Conservation (phyloP, 257 asterid genomes). For the Fraxinus pennsylvanica region DNA sequence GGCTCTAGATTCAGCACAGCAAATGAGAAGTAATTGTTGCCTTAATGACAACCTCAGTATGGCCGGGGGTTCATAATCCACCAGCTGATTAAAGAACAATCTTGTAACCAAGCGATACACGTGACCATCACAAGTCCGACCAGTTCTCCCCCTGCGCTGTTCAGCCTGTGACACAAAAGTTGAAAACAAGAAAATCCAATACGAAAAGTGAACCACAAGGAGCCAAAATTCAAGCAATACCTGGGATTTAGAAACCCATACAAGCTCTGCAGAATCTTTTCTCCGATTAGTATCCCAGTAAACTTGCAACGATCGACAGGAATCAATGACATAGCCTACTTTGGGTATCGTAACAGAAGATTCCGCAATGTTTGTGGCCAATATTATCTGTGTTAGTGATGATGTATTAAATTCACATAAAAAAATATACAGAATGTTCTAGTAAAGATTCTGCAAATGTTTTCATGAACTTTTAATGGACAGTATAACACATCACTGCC, state of each 20-base stretch:
- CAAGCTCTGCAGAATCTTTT: conserved; percentile 77
- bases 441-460: conserved; percentile 16
- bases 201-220: conserved; percentile 14
- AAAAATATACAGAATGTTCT: conserved; percentile 11
- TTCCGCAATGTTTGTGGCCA: conserved; percentile 98
- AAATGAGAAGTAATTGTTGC: conserved; percentile 74
- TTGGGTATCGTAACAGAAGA: conserved; percentile 98
- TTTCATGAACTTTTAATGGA: conserved; percentile 20
- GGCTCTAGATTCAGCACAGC: conserved; percentile 88
- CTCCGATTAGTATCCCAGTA: conserved; percentile 74
- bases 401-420: conserved; percentile 22
- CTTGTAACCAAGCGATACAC: conserved; percentile 84
- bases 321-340: conserved; percentile 94
- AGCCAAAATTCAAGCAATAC: conserved; percentile 39
- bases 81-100: conserved; percentile 66
- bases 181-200: conserved; percentile 20
- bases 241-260: conserved; percentile 97
- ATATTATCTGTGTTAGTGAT: conserved; percentile 61
- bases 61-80: conserved; percentile 82
- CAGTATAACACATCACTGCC: conserved; percentile 1
- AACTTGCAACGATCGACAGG: conserved; percentile 97
- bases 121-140: conserved; percentile 91
- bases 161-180: conserved; percentile 63
- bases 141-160: conserved; percentile 94
- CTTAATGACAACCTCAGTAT: conserved; percentile 74